Conservation (phyloP, 768 basidiomycete genomes). For the Polyporus arcularius region DNA sequence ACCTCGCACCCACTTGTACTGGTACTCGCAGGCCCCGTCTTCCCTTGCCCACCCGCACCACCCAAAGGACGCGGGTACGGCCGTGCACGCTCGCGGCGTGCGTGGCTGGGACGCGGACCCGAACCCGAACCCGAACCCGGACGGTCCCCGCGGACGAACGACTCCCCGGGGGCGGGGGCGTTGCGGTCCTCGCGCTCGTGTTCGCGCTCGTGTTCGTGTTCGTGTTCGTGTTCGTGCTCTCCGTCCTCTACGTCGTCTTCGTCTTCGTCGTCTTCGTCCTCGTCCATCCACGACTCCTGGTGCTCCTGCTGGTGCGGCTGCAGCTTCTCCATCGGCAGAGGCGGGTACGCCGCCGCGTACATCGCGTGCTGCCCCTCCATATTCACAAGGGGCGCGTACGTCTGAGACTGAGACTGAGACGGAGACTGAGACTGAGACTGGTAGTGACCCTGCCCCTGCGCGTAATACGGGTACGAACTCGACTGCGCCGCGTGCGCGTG, state of each 20-base stretch:
- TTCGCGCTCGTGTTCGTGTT: not conserved
- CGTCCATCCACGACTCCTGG: not conserved
- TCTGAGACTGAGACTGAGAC: no score
- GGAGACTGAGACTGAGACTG: no score
- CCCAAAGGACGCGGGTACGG: no score
- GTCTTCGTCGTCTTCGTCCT: not conserved
- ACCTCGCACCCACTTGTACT: constrained; percentile 14
- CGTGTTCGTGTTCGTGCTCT: not conserved
- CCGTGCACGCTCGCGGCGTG: not conserved
- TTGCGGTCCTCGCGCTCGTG: constrained; percentile 5
- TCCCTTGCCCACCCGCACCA: not conserved
- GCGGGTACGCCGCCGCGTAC: not conserved
- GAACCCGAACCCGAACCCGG: no score
- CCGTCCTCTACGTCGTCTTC: not conserved
- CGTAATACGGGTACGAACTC: no score
- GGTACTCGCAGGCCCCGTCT: not conserved
- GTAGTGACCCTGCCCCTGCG: not conserved
- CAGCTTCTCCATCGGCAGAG: no score
- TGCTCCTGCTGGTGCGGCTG: no score
- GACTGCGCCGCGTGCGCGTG: not conserved
- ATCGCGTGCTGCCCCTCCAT: no score
- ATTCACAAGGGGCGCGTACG: no score
- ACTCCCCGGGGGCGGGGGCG: constrained; percentile 6
- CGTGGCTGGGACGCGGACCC: not conserved
- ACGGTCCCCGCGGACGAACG: constrained; percentile 13